These are phyloP conservation scores for Stagonosporopsis vannaccii DNA, from an alignment of 2,329 filamentous ascomycete species.

Conservation along the genomic window DNA sequence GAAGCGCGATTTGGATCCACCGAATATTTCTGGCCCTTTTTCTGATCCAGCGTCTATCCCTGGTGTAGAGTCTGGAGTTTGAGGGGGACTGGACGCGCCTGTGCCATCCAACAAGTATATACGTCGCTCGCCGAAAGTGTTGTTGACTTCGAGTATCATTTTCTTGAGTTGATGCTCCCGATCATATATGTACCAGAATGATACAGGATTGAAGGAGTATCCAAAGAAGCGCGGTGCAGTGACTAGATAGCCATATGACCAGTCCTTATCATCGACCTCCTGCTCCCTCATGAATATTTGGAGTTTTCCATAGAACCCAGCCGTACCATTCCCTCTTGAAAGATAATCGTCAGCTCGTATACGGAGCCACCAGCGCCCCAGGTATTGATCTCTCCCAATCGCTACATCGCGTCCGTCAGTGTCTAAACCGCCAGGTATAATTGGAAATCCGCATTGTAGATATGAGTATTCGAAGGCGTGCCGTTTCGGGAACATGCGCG, in stretches of 20 bases:
- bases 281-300: conserved; percentile 64
- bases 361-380: conserved; percentile 62
- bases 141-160: conserved; percentile 77
- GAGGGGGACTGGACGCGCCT: conserved; percentile 38
- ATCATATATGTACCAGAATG: conserved; percentile 81
- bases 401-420: conserved; percentile 23
- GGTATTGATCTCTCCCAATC: conserved; percentile 31
- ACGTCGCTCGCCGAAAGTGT: conserved; percentile 75
- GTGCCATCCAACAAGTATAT: conserved; percentile 66
- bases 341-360: conserved; percentile 69
- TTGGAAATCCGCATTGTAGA: conserved; percentile 71
- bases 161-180: conserved; percentile 63
- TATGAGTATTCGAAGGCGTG: conserved; percentile 76
- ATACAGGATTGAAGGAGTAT: conserved; percentile 77
- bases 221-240: conserved; percentile 74
- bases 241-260: conserved; percentile 73
- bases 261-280: conserved; percentile 65
- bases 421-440: conserved; percentile 63
- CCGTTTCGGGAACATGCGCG: conserved; percentile 70
- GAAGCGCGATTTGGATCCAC: conserved; percentile 47
- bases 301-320: conserved; percentile 70
- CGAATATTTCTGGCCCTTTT: conserved; percentile 1
- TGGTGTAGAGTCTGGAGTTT: conserved; percentile 20
- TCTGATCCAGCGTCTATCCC: conserved; percentile 15
- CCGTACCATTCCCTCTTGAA: conserved; percentile 58